Percentiles rank a stretch among this genome's conserved stretches.
Conservation (phyloP, 371 early-diverging fungal species). For the Mortierella sp. region DNA sequence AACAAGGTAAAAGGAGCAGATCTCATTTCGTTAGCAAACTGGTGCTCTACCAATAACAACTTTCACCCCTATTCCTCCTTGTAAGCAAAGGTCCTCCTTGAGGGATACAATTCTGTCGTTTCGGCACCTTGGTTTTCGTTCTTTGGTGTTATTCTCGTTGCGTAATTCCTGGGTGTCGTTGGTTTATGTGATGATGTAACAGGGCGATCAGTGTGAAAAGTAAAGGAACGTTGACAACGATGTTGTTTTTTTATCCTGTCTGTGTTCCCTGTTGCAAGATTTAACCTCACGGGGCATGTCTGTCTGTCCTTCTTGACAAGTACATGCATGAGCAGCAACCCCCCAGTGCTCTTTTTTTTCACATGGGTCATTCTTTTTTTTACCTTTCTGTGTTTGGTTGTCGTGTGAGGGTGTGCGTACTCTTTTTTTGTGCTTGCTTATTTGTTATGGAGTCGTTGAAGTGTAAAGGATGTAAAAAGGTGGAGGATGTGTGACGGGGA, state of each 20-base stretch:
- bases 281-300: not conserved
- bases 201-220: not conserved
- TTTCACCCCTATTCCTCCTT: not conserved
- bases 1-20: not conserved
- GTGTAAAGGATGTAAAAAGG: not conserved
- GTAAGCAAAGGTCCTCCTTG: not conserved
- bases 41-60: not conserved
- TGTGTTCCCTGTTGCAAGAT: slow-evolving; percentile 2
- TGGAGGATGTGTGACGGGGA: not conserved
- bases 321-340: not conserved
- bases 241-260: not conserved
- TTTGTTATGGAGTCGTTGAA: not conserved
- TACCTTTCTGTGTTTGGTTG: slow-evolving; percentile 9
- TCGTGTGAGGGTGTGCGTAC: slow-evolving; percentile 14
- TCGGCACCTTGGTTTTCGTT: not conserved
- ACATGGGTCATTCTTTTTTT: not conserved
- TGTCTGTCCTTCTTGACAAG: not conserved
- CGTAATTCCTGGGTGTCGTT: not conserved
- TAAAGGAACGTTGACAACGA: not conserved
- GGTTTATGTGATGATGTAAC: not conserved
- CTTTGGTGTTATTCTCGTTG: not conserved
- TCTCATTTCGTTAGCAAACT: slow-evolving; percentile 8
- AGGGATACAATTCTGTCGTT: not conserved
- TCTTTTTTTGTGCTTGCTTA: not conserved
- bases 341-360: slow-evolving; percentile 14